Evolutionary conservation across 176 grass and related monocot genomes (phyloP), one percentile per base, ranked within the genome.

Genomic region (Echinochloa phyllopogon): DNA sequence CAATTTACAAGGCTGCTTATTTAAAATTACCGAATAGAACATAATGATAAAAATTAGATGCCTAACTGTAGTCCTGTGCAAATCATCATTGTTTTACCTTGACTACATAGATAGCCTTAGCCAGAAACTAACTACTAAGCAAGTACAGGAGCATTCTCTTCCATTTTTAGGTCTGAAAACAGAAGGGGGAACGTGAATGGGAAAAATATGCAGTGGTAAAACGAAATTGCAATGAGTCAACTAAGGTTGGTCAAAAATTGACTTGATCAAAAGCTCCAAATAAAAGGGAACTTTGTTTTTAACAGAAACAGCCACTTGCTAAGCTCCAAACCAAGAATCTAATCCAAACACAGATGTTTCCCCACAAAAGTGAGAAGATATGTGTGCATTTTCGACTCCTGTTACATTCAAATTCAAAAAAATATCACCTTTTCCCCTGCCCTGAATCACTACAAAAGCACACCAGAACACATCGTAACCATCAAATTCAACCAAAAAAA

Each of bases 261-360:
- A 51, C 3, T 72, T 65, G 24, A 64, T 65, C 45, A 53, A 52
- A 83, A 53, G 12, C 9, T 16, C 38, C 16, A 72, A 38, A 77
- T 52, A 7, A 33, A 68, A 77, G 24, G 18, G 69, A 72, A 36
- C 20, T 41, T n/a, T 64, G 45, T 71, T 48, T 48, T 72, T 40
- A 52, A 77, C 39, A 74, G 21, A 83, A 83, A 86, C 63, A 37
- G 74, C 29, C 74, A 78, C 17, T 65, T 78, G 88, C 84, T 83
- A 83, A 74, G 66, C 57, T 90, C 74, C 66, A 90, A 83, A 73
- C 72, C 25, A 72, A 82, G 3, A 77, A 82, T 86, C 25, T 51
- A 86, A 77, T 65, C 4, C 20, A 76, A 14, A 45, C 53, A 86
- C 23, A 74, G 13, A 6, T 59, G 82, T 44, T 14, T 37, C 15